A percentile compares a stretch with the other conserved stretches of the same genome.
These are phyloP conservation scores for Boletellus ananas DNA, from an alignment of 768 basidiomycete genomes.

Conservation along the genomic window DNA sequence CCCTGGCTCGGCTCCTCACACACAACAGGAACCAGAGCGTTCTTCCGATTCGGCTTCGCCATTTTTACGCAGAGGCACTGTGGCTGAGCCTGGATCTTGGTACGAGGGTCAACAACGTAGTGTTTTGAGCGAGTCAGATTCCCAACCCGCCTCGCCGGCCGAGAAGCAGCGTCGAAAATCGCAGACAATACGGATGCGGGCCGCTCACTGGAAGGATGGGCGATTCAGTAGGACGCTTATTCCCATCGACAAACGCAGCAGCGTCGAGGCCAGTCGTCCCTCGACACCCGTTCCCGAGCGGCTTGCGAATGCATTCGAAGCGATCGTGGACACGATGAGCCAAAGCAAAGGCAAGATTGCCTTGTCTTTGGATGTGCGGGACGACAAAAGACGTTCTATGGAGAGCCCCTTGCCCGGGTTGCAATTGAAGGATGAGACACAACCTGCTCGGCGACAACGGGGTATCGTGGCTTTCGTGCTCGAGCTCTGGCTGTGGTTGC, in stretches of 20 bases:
- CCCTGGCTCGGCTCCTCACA: slow-evolving; percentile 3
- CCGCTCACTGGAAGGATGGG: slow-evolving; percentile 55
- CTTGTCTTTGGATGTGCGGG: slow-evolving; percentile 9
- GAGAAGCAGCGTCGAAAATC: slow-evolving; percentile 37
- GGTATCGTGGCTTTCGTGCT: slow-evolving; percentile 47
- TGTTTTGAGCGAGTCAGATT: slow-evolving; percentile 26
- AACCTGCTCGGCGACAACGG: slow-evolving; percentile 26
- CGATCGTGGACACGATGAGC: slow-evolving; percentile 41
- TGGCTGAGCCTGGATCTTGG: slow-evolving; percentile 11
- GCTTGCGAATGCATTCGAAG: slow-evolving; percentile 42
- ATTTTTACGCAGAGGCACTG: slow-evolving; percentile 6
- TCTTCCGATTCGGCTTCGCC: not conserved
- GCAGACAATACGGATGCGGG: slow-evolving; percentile 54
- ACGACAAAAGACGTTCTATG: slow-evolving; percentile 3
- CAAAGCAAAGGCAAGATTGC: slow-evolving; percentile 15
- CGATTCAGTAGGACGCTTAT: slow-evolving; percentile 43
- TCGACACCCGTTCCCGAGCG: slow-evolving; percentile 38
- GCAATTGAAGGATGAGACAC: slow-evolving; percentile 6
- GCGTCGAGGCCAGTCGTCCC: slow-evolving; percentile 21
- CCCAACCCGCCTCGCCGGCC: slow-evolving; percentile 13
- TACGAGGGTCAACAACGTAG: slow-evolving; percentile 2
- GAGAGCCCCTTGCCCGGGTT: not conserved
- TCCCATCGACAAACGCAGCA: slow-evolving; percentile 10
- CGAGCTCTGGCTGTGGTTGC: slow-evolving; percentile 82
- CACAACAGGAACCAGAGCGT: not conserved